Conservation (phyloP, 768 basidiomycete species). For the Tubosaeta sp. region DNA sequence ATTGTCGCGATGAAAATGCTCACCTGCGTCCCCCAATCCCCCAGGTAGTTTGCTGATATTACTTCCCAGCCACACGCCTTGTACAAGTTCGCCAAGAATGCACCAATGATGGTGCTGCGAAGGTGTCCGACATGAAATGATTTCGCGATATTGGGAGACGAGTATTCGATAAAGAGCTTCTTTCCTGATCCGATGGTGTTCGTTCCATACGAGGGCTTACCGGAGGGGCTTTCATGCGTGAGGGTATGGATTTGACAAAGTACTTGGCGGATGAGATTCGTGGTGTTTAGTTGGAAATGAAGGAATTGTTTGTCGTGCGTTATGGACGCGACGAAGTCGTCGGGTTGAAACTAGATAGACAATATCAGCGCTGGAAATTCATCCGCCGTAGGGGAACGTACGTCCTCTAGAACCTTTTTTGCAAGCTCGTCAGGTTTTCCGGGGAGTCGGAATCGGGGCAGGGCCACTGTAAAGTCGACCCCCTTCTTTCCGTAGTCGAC, state of each 20-base stretch:
- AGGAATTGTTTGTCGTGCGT: conserved; percentile 76
- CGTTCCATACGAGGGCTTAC: conserved; percentile 73
- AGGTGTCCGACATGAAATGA: conserved; percentile 97
- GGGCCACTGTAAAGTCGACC: conserved; percentile 86
- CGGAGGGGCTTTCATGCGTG: conserved; percentile 57
- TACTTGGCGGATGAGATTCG: conserved; percentile 59
- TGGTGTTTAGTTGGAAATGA: conserved; percentile 68
- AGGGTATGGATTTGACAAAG: conserved; percentile 72
- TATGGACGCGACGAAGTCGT: conserved; percentile 71
- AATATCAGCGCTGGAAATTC: not conserved
- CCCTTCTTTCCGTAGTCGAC: conserved; percentile 92
- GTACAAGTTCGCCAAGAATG: conserved; percentile 88
- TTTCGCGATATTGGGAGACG: conserved; percentile 96
- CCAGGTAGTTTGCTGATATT: conserved; percentile 88
- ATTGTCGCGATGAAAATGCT: not conserved
- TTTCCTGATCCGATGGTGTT: conserved; percentile 77
- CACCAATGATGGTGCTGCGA: conserved; percentile 98
- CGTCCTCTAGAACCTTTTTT: conserved; percentile 66
- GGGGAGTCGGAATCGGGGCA: conserved; percentile 85
- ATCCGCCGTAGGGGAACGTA: conserved; percentile 35
- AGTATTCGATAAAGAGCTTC: conserved; percentile 85
- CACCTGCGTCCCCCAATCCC: conserved; percentile 98
- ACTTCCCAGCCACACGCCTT: conserved; percentile 92
- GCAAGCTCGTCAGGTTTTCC: conserved; percentile 81
- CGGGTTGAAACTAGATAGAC: conserved; percentile 67